A percentile compares a stretch with the other conserved stretches of the same genome.
phyloP scores from a whole-genome alignment of 1,284 basidiomycete genomes.

The Mycosarcoma mackinlayi region DNA sequence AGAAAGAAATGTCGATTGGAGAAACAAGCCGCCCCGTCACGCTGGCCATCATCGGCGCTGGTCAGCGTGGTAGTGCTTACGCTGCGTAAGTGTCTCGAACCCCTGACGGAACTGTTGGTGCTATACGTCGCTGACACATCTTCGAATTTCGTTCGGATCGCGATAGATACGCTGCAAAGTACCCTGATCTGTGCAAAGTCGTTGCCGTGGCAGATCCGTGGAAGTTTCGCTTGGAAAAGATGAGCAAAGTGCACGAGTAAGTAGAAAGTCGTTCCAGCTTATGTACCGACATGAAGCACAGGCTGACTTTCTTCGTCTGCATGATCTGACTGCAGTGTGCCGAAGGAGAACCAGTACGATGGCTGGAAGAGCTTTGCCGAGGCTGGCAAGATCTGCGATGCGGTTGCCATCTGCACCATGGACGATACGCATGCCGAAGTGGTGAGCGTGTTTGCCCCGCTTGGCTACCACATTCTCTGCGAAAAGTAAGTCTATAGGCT shows the following conservation, averaged over 20 bases:
- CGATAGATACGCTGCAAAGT: constrained; percentile 27
- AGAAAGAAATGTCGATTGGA: constrained; percentile 32
- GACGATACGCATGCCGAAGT: constrained; percentile 44
- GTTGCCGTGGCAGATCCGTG: constrained; percentile 39
- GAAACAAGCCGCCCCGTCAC: constrained; percentile 30
- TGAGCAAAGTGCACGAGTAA: constrained; percentile 38
- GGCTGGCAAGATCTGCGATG: constrained; percentile 40
- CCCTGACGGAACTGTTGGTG: background rate
- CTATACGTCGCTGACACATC: background rate
- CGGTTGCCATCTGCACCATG: constrained; percentile 40
- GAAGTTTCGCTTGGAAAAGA: constrained; percentile 40
- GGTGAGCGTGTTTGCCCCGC: constrained; percentile 28
- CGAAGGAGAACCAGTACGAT: constrained; percentile 28
- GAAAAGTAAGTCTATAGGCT: constrained; percentile 14
- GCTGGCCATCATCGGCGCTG: constrained; percentile 40
- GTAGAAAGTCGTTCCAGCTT: background rate
- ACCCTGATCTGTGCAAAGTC: constrained; percentile 26
- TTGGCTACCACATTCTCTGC: constrained; percentile 46
- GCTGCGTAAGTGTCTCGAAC: constrained; percentile 24
- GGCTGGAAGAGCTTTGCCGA: constrained; percentile 36
- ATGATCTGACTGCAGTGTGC: constrained; percentile 8
- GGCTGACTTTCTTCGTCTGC: too few relatives aligned
- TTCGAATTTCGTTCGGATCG: background rate
- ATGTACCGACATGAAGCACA: background rate
- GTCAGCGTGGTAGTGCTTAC: constrained; percentile 38